Percentiles rank a stretch among this genome's conserved stretches.
phyloP scores from a whole-genome alignment of 1,284 basidiomycete species.

The Grifola frondosa region DNA sequence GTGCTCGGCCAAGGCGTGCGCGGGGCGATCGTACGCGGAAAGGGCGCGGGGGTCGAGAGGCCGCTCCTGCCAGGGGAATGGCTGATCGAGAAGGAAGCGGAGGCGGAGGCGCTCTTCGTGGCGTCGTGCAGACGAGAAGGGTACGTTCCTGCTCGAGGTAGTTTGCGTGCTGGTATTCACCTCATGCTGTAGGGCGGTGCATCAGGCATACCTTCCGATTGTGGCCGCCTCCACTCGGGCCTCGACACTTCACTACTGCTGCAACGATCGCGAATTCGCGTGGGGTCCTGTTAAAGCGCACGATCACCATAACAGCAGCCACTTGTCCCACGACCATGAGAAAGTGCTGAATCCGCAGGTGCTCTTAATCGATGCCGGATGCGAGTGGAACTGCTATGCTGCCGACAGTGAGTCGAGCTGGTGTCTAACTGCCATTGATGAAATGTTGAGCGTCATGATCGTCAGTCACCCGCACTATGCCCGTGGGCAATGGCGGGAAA shows the following conservation, averaged over 20 bases:
- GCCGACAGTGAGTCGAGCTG: slow-evolving; percentile 66
- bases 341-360: slow-evolving; percentile 69
- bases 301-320: slow-evolving; percentile 52
- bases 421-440: too few species aligned
- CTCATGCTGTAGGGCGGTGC: slow-evolving; percentile 55
- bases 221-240: slow-evolving; percentile 83
- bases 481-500: slow-evolving; percentile 85
- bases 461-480: slow-evolving; percentile 76
- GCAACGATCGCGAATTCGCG: slow-evolving; percentile 76
- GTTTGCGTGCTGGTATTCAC: background rate
- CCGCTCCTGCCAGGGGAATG: slow-evolving; percentile 73
- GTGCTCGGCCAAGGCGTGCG: slow-evolving; percentile 76
- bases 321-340: slow-evolving; percentile 40
- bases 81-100: slow-evolving; percentile 86
- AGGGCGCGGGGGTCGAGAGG: slow-evolving; percentile 46
- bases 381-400: slow-evolving; percentile 84
- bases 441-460: too few species aligned
- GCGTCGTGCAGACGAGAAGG: slow-evolving; percentile 84
- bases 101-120: slow-evolving; percentile 89
- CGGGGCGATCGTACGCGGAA: slow-evolving; percentile 45
- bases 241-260: slow-evolving; percentile 88
- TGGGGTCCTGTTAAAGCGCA: slow-evolving; percentile 69
- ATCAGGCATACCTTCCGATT: slow-evolving; percentile 89
- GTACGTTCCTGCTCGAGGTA: slow-evolving; percentile 55
- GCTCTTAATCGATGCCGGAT: slow-evolving; percentile 88